Evolutionary conservation across 2,329 filamentous ascomycete genomes (phyloP), one percentile per base, ranked within the genome.

Genomic region (Ophiostoma tasmaniense): DNA sequence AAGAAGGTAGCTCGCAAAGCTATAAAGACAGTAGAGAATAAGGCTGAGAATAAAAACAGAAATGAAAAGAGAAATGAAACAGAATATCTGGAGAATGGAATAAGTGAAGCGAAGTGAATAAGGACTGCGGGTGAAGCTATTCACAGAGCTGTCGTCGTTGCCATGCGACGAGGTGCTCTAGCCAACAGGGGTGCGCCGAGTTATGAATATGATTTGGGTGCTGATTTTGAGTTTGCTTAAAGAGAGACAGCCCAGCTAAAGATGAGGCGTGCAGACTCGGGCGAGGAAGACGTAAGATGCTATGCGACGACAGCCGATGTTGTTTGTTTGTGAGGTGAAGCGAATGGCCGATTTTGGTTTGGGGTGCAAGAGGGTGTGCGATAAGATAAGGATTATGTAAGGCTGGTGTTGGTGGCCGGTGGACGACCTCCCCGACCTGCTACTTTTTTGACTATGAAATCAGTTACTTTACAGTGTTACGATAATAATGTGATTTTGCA

Each of bases 271-370:
- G 33, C 4, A 20, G n/a, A 10, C 13, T 39, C n/a, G 20, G 55
- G 13, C 55, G 55, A 13, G 33, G 30, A 10, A 11, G 55, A 45
- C 13, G 45, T 14, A 64, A 20, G 52, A 28, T 28, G 28, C 11
- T 28, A 22, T 13, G 64, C 33, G 17, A 45, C 17, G 42, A 45
- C 42, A 20, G 42, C 45, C 25, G 39, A 66, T 30, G 55, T 59
- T 61, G 59, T 61, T 42, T 55, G 65, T 69, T 10, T 35, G 25
- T 33, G 39, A 45, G 42, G 11, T 67, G 68, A 67, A 69, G 65
- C 68, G 61, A 59, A 66, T 35, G 68, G 68, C 68, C 68, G 68
- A 66, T 67, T 70, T 30, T 64, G 52, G 61, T 33, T 65, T 65
- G 65, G 65, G 61, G 50, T 52, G 45, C 61, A 59, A 69, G 68